Evolutionary conservation across 139 green algal species (phyloP), one percentile per base, ranked within the genome.

Genomic region (Penium margaritaceum): DNA sequence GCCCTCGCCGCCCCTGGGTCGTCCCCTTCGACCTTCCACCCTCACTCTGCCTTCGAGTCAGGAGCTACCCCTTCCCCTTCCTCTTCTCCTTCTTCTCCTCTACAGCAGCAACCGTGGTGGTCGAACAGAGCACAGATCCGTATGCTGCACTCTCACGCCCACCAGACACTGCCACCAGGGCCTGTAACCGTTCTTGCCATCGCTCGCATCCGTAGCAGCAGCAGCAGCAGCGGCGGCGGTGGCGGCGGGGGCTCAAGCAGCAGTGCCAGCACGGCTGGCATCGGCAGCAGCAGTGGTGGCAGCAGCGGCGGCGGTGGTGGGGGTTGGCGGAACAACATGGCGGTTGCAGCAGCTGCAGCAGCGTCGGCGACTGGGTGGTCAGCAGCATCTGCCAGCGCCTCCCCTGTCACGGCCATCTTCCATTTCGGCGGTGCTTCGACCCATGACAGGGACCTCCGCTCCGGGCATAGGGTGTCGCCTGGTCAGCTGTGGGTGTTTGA

Each of bases 401-500:
- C 64, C 30, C 64, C 72, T 7, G 63, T 79, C 5, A 29, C 63
- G n/a, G 30, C 64, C 5, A 15, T 36, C 9, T 76, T 79, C 37
- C 63, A 79, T 35, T 37, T 46, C 38, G 51, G 63, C 36, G 72
- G 33, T 19, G n/a, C 12, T 14, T 12, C 12, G n/a, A n/a, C n/a
- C n/a, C n/a, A n/a, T n/a, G n/a, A n/a, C n/a, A n/a, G 62, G 27
- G 37, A 32, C 7, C 36, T 37, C 12, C 7, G 37, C 27, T 29
- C 15, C 5, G 39, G 32, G 62, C 24, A 72, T 5, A 6, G 33
- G 27, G 27, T n/a, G 30, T 24, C 64, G 36, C 51, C n/a, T n/a
- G 30, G 27, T 5, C 72, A 79, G 72, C 43, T 79, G 2, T 65
- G 24, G 29, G 63, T 79, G 4, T n/a, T 79, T n/a, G 41, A 64